Percentiles rank a stretch among this genome's conserved stretches.
These are phyloP conservation scores for Linnemannia elongata DNA, from an alignment of 192 early-diverging fungal species.

Conservation along the genomic window DNA sequence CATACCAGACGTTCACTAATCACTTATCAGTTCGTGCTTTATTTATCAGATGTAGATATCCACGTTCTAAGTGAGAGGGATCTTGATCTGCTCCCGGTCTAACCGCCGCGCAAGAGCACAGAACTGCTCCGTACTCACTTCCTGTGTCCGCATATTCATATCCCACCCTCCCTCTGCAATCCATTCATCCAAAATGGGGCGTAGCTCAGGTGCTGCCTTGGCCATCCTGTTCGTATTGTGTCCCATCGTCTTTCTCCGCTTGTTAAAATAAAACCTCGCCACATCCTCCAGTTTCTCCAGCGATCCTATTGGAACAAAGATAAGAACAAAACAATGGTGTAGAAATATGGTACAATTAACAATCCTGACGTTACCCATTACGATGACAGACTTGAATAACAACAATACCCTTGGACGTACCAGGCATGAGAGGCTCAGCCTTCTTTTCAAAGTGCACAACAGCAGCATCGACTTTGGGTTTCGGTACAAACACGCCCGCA, in stretches of 20 bases:
- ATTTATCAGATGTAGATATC: neutral
- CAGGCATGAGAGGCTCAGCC: constrained; percentile 55
- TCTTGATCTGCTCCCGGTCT: constrained; percentile 58
- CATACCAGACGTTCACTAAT: too few species aligned
- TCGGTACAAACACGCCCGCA: constrained; percentile 78
- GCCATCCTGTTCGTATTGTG: constrained; percentile 64
- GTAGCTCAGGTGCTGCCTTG: constrained; percentile 32
- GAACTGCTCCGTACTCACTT: constrained; percentile 73
- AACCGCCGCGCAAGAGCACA: constrained; percentile 67
- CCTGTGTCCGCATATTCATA: constrained; percentile 71
- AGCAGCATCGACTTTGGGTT: constrained; percentile 80
- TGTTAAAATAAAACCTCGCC: constrained; percentile 74
- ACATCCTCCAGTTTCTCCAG: constrained; percentile 72
- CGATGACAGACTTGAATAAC: neutral
- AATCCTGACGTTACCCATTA: neutral
- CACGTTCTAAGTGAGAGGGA: constrained; percentile 27
- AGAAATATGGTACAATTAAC: too few species aligned
- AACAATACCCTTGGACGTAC: constrained; percentile 24
- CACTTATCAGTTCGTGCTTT: neutral
- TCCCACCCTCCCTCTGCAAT: constrained; percentile 68
- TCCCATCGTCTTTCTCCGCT: constrained; percentile 76
- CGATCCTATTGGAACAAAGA: constrained; percentile 48
- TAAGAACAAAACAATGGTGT: neutral
- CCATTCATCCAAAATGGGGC: constrained; percentile 51
- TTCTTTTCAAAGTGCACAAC: constrained; percentile 77